A percentile compares a stretch with the other conserved stretches of the same genome.
phyloP scores from a whole-genome alignment of 192 early-diverging fungal genomes.

The Gaertneriomyces semiglobifer region DNA sequence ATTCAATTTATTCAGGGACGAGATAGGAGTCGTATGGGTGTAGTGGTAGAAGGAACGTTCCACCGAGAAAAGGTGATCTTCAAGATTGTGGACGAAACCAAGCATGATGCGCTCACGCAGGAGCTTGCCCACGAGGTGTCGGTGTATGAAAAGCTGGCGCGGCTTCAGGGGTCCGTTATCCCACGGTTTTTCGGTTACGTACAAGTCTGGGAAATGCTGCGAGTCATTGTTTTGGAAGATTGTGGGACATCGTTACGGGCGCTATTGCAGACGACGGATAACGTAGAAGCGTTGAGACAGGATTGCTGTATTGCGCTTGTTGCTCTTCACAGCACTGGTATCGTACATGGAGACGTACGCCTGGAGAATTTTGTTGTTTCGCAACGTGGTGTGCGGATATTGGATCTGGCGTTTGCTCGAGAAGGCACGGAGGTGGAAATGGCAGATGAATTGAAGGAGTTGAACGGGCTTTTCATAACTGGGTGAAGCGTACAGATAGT shows the following conservation, averaged over 20 bases:
- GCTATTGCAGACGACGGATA: too few relatives aligned
- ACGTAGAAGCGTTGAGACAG: neutral
- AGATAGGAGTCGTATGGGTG: conserved; percentile 1
- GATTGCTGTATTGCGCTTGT: neutral
- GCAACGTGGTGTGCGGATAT: neutral
- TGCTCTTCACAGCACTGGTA: neutral
- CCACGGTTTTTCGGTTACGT: neutral
- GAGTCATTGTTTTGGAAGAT: neutral
- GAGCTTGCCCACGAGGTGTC: neutral
- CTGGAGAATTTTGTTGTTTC: neutral
- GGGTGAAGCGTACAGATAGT: too few relatives aligned
- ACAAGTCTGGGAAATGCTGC: neutral
- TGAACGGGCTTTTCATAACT: neutral
- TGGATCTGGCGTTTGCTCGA: neutral
- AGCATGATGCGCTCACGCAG: neutral
- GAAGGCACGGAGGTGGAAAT: neutral
- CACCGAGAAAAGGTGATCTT: neutral
- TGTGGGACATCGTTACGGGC: too few relatives aligned
- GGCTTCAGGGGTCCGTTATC: neutral
- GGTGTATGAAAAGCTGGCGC: neutral
- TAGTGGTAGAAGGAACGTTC: conserved; percentile 5
- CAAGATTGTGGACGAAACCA: conserved; percentile 1
- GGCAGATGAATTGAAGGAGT: neutral
- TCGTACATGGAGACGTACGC: neutral
- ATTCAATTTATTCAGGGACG: neutral